Percentiles rank a stretch among this genome's conserved stretches.
These are phyloP conservation scores for Entelexis sorbosivorans DNA, from an alignment of 1,139 yeast species.

Conservation along the genomic window DNA sequence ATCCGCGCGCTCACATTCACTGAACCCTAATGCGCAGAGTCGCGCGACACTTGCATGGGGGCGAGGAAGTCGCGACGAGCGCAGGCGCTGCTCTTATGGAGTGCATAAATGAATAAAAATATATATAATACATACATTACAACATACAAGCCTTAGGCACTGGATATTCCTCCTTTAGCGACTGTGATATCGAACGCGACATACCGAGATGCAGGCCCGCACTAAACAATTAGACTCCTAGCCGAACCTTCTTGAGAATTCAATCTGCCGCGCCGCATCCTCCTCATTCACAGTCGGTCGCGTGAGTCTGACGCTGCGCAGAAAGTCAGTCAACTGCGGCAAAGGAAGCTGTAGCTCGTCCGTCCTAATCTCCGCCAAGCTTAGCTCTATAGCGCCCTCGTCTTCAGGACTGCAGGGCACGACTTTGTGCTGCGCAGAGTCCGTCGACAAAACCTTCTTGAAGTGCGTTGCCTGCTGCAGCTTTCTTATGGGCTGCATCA, in stretches of 20 bases:
- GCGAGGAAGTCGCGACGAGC: too few species aligned
- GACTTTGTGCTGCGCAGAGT: slow-evolving; percentile 36
- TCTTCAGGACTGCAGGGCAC: slow-evolving; percentile 98
- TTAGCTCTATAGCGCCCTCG: slow-evolving; percentile 70
- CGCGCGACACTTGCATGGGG: too few species aligned
- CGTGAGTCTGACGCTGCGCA: slow-evolving; percentile 81
- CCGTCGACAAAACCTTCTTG: slow-evolving; percentile 35
- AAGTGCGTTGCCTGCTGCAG: slow-evolving; percentile 96
- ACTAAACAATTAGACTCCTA: too few species aligned
- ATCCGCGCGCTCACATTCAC: too few species aligned
- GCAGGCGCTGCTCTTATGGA: too few species aligned
- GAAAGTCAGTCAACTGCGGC: slow-evolving; percentile 79
- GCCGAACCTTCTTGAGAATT: slow-evolving; percentile 89
- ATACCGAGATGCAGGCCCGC: too few species aligned
- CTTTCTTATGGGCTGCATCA: slow-evolving; percentile 95
- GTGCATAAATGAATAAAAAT: too few species aligned
- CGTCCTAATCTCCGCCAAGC: slow-evolving; percentile 84
- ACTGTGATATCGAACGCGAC: too few species aligned
- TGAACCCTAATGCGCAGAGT: too few species aligned
- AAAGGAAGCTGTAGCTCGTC: slow-evolving; percentile 86
- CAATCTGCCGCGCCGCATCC: slow-evolving; percentile 72
- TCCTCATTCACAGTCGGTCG: slow-evolving; percentile 87
- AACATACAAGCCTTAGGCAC: too few species aligned
- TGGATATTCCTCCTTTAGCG: too few species aligned
- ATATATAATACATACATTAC: too few species aligned